Percentiles rank a stretch among this genome's conserved stretches.
Evolutionary conservation across 2,329 filamentous ascomycete genomes (phyloP).

Genomic region (Moelleriella libera): DNA sequence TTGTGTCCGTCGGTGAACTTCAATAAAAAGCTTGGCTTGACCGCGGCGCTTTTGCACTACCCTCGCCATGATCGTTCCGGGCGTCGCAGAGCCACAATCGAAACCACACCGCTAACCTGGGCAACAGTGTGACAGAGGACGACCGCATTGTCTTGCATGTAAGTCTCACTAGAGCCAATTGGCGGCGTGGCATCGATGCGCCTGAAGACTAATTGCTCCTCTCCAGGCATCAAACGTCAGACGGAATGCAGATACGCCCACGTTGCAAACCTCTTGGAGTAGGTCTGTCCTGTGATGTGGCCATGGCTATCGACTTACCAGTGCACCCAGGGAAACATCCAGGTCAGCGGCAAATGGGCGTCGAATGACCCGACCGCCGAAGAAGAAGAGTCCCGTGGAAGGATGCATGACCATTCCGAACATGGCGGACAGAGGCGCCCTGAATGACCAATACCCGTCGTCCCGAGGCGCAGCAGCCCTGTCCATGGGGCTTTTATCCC

Average conservation of each 20-base stretch:
- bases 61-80: too few species aligned
- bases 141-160: slow-evolving; percentile 56
- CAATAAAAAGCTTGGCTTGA: too few species aligned
- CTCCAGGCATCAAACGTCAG: slow-evolving; percentile 58
- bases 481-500: slow-evolving; percentile 51
- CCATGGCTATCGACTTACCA: slow-evolving; percentile 3
- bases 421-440: slow-evolving; percentile 38
- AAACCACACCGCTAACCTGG: neutral
- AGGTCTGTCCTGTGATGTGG: slow-evolving; percentile 17
- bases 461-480: slow-evolving; percentile 38
- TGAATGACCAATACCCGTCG: slow-evolving; percentile 26
- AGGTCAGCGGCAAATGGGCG: slow-evolving; percentile 36
- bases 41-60: too few species aligned
- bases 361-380: slow-evolving; percentile 42
- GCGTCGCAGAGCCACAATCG: too few species aligned
- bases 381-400: slow-evolving; percentile 31
- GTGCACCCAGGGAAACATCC: slow-evolving; percentile 36
- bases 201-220: slow-evolving; percentile 9
- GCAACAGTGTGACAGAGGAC: slow-evolving; percentile 55
- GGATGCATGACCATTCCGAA: slow-evolving; percentile 33
- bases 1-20: too few species aligned
- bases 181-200: neutral
- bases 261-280: slow-evolving; percentile 66
- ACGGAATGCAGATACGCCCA: slow-evolving; percentile 63
- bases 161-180: slow-evolving; percentile 14